phyloP scores from a whole-genome alignment of 352 stramenopile genomes.

The Albugo candida region DNA sequence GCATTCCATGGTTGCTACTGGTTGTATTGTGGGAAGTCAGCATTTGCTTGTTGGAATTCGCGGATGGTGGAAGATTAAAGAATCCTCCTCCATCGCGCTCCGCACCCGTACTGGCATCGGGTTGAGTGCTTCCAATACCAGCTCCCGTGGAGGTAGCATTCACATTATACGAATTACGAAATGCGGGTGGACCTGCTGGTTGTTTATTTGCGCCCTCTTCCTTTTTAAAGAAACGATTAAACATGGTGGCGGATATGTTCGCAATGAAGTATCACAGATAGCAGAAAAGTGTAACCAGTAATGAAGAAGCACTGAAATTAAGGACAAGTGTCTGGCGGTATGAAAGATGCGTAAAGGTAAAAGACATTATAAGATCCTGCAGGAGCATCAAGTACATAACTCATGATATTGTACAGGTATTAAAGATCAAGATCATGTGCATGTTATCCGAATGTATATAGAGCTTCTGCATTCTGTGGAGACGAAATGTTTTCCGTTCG shows the following conservation, averaged over 20 bases:
- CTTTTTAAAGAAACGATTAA: conserved; percentile 67
- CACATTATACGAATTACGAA: background rate
- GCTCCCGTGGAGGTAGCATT: conserved; percentile 4
- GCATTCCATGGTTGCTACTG: background rate
- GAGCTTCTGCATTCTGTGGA: no score
- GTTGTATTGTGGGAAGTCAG: background rate
- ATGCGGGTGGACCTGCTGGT: conserved; percentile 28
- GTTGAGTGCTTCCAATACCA: conserved; percentile 1
- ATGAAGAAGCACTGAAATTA: background rate
- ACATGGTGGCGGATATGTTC: conserved; percentile 18
- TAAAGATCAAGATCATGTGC: no score
- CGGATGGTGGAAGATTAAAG: conserved; percentile 67
- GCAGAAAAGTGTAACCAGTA: background rate
- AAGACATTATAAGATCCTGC: background rate
- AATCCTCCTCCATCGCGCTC: conserved; percentile 41
- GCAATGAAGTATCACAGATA: background rate
- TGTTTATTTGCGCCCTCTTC: conserved; percentile 42
- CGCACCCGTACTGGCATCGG: conserved; percentile 9
- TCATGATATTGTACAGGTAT: no score
- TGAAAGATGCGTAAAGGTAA: background rate
- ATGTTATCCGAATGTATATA: no score
- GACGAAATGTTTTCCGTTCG: no score
- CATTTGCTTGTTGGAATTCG: conserved; percentile 1
- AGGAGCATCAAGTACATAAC: no score
- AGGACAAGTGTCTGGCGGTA: background rate